Evolutionary conservation across 345 rosid genomes (phyloP), one percentile per base, ranked within the genome.

Genomic region (Aquilaria yunnanensis): DNA sequence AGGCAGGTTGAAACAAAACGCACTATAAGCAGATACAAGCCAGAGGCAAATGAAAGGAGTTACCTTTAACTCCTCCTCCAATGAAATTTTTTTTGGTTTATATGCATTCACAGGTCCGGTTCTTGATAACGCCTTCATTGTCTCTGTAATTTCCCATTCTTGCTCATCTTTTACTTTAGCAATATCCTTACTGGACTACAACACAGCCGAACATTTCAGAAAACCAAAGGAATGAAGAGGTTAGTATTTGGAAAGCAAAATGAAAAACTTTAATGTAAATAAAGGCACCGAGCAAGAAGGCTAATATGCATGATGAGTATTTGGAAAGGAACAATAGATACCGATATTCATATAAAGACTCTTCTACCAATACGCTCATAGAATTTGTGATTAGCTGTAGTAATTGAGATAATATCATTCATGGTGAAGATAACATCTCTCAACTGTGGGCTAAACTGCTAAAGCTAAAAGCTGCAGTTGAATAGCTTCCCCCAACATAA

Each of bases 31-130:
- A 29, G 32, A 30, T 52, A 9, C 14, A 52, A 14, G 23, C 12
- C 30, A 32, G 47, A n/a, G 46, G 2, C 14, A n/a, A n/a, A 9
- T 37, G 43, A 63, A 59, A 8, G 12, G 3, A 3, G n/a, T 16
- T 74, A 89, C 96, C 95, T 88, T 86, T 47, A 93, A 77, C 72
- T 93, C 99, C 34, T 88, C 95, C 68, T 90, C 92, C 60, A 94
- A 32, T 57, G 92, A 82, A 57, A 82, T 82, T 56, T 82, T 82
- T 72, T 85, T 90, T 0, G 96, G 97, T 62, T 83, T 85, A 74
- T 90, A 90, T 58, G 89, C 85, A 64, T 78, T 82, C 0, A 79
- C 32, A 12, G 95, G 92, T 62, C 99, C 96, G 12, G 89, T 82
- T 76, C 85, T 86, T 13, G 95, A 88, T 61, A 94, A 71, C 6